Base-by-base conservation (phyloP, 352 stramenopile genomes). In the Phytophthora quininea region DNA sequence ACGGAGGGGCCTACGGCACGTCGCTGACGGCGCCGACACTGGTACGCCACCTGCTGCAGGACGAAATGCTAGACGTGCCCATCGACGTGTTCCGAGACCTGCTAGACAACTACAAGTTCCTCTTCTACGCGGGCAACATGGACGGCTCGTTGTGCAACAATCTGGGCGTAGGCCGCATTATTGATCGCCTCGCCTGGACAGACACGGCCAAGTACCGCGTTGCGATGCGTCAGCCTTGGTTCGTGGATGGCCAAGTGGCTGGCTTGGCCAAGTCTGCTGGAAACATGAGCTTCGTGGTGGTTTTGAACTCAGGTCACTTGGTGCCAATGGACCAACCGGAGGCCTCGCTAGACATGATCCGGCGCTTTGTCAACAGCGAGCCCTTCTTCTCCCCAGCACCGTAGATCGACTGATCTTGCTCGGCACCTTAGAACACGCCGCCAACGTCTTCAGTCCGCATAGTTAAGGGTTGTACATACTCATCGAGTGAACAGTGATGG, bases 51-150 rank as follows among this genome's bases (percentile, higher is more conserved):
- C 54, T 95, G 43, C 72, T 87, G 32, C 71, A 78, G 5, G 86
- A 95, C 62, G 82, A 91, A 58, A 93, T 95, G 82, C 67, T 86
- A 14, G 86, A 95, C 51, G 80, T 95, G 6, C 75, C 86, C 10
- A 92, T 93, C 58, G 77, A 81, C 47, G 81, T 90, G 24, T 88
- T 93, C 56, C 84, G 86, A 40, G 83, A 91, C 58, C 56, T 95
- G 62, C 62, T 95, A 54, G 80, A 95, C 73, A 87, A 88, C 48
- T 95, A 95, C 80, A 86, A 90, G 58, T 88, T 92, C 43, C 77
- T 95, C 12, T 95, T 93, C 42, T 95, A 92, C 57, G 86, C 86
- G 0, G 86, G 86, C 68, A 95, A 95, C 58, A 92, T 95, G 84
- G 86, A 95, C 62, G 84, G 86, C 48, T 95, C 86, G 32, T 30